A percentile compares a stretch with the other conserved stretches of the same genome.
Conservation (phyloP, 2,329 filamentous ascomycete genomes). For the Trichoderma aggressivum region DNA sequence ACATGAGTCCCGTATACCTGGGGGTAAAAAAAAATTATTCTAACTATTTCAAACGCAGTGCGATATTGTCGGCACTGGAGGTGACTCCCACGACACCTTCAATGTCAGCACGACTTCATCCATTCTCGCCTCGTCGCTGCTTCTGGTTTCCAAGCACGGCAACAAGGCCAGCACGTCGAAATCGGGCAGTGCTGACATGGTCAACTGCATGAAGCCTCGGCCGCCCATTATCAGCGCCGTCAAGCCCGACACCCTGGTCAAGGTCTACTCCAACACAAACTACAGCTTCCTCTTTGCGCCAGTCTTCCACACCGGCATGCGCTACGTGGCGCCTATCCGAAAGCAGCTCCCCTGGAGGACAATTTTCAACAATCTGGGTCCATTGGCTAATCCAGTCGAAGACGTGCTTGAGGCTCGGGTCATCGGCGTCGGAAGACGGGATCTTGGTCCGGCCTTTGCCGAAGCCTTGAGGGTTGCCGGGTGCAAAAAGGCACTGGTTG, state of each 20-base stretch:
- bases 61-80: conserved; percentile 96
- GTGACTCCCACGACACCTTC: conserved; percentile 95
- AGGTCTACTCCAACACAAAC: conserved; percentile 76
- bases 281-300: conserved; percentile 96
- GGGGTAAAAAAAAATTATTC: neutral
- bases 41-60: conserved; percentile 43
- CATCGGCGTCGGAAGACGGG: conserved; percentile 85
- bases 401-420: conserved; percentile 81
- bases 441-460: conserved; percentile 84
- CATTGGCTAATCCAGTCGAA: conserved; percentile 86
- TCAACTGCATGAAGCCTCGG: conserved; percentile 69
- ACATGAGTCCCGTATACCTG: neutral
- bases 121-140: conserved; percentile 80
- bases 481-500: conserved; percentile 77
- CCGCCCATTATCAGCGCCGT: conserved; percentile 73
- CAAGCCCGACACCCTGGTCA: conserved; percentile 64
- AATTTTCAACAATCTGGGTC: conserved; percentile 95
- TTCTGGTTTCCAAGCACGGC: conserved; percentile 90
- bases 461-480: conserved; percentile 76
- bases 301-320: conserved; percentile 94
- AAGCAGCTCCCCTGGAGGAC: conserved; percentile 90
- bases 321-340: conserved; percentile 79
- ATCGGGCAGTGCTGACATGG: conserved; percentile 89
- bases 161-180: conserved; percentile 94
- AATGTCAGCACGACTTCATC: conserved; percentile 96